Base-by-base conservation (phyloP, 352 stramenopile species). In the Globisporangium cederbergense region DNA sequence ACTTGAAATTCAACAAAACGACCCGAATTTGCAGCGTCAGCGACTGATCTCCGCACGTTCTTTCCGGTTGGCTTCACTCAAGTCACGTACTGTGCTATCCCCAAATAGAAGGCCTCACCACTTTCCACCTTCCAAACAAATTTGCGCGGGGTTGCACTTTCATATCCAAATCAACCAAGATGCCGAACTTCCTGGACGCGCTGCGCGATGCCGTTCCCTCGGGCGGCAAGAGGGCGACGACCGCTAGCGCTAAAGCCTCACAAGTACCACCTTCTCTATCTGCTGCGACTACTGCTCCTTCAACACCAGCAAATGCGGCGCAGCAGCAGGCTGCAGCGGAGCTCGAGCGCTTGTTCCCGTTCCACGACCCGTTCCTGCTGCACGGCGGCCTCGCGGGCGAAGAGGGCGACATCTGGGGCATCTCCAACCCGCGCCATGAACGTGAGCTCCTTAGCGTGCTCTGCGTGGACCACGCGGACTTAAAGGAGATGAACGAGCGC, bases 391-490 rank as follows among this genome's bases (percentile, higher is more conserved):
- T 79, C 51, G 58, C 58, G 25, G 58, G 58, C 16, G 58, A 64
- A 57, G 58, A 64, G 47, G 58, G 58, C 46, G 52, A 66, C 43
- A 54, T 66, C 52, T 79, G 74, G 71, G 56, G 70, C 38, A 58
- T 67, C 20, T 78, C 67, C 62, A 59, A 68, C 14, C 64, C 72
- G 30, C 63, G 43, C 43, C 72, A 71, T 46, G 66, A 50, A 47
- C 58, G 60, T 57, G 73, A 79, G 30, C 58, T 84, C 40, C 60
- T 90, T 50, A 71, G 67, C 16, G 72, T 90, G 30, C 73, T 93
- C 4, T 74, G 72, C 60, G 77, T 93, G 49, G 78, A 89, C 42
- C 81, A 91, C 54, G 68, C 74, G 25, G 61, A 77, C 25, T 72
- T 91, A 13, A 66, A 63, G 55, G 73, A 77, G 45, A 77, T 78